Conservation (phyloP, 306 rosid species). For the Gleditsia sinensis region DNA sequence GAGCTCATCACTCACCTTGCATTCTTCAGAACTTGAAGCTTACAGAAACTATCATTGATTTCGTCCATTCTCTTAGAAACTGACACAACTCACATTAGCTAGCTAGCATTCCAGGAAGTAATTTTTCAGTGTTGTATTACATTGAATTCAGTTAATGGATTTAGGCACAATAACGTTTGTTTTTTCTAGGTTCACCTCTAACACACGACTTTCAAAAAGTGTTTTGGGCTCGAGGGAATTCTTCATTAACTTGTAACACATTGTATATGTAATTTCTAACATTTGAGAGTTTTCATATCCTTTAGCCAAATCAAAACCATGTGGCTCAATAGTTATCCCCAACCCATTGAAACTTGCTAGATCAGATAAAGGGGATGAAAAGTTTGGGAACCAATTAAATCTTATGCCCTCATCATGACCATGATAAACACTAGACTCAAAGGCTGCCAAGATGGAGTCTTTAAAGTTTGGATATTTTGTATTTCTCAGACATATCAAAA, state of each 20-base stretch:
- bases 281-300: neutral
- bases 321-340: neutral
- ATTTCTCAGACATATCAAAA: neutral
- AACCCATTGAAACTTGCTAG: neutral
- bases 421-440: neutral
- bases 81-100: too few relatives aligned
- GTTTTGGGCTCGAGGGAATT: neutral
- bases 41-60: too few relatives aligned
- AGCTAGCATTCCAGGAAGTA: too few relatives aligned
- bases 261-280: neutral
- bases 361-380: neutral
- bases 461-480: neutral
- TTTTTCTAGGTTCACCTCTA: neutral
- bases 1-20: too few relatives aligned
- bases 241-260: neutral
- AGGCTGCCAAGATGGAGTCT: neutral
- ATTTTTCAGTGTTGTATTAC: too few relatives aligned
- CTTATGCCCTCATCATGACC: neutral
- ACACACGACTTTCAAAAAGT: neutral
- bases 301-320: neutral
- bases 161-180: neutral
- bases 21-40: too few relatives aligned
- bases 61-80: too few relatives aligned
- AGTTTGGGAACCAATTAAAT: neutral
- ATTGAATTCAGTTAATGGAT: neutral